Base-by-base conservation (phyloP, 2,329 filamentous ascomycete genomes). In the Aureobasidium sp. region DNA sequence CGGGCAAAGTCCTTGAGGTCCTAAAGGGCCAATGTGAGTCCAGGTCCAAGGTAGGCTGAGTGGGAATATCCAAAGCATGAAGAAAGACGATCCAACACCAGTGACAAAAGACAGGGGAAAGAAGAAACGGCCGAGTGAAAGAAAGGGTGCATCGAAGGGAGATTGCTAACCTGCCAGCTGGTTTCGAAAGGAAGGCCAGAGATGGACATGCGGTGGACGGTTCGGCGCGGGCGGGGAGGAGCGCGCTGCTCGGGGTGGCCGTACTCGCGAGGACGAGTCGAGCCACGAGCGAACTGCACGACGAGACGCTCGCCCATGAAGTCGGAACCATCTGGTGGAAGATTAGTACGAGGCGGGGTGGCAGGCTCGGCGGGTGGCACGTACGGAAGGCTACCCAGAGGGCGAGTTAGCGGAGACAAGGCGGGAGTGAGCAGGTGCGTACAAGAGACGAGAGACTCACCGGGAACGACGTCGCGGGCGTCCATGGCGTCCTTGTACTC, bases 1-100 rank as follows among this genome's bases (percentile, higher is more conserved):
- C 94, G 91, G 66, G 94, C 94, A 79, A 99, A 99, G 77, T 99
- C 94, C 89, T 99, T 99, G 61, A 99, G 87, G 78, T 99, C 94
- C 94, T 99, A 91, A 87, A 81, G 83, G 78, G 84, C 84, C 84
- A 84, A 45, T 41, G 88, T 94, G 90, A 92, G 89, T 91, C 79
- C 84, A 67, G 70, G 75, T 84, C 82, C 79, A 80, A 63, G 63
- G 64, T 20, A 9, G 25, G 63, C 41, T 67, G 66, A 83, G 83
- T 71, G 65, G 68, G 64, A 66, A 68, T 65, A 70, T 71, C 68
- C 64, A 64, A 69, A 74, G 69, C 68, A 68, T 69, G 59, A 44
- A 45, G 41, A 31, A 42, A 48, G 29, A 61, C 20, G 34, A 48
- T 45, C 47, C 47, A 53, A 45, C 58, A 37, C 55, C 55, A 39